Evolutionary conservation across 768 basidiomycete genomes (phyloP), one percentile per base, ranked within the genome.

Genomic region (Xerocomellus intermedius): DNA sequence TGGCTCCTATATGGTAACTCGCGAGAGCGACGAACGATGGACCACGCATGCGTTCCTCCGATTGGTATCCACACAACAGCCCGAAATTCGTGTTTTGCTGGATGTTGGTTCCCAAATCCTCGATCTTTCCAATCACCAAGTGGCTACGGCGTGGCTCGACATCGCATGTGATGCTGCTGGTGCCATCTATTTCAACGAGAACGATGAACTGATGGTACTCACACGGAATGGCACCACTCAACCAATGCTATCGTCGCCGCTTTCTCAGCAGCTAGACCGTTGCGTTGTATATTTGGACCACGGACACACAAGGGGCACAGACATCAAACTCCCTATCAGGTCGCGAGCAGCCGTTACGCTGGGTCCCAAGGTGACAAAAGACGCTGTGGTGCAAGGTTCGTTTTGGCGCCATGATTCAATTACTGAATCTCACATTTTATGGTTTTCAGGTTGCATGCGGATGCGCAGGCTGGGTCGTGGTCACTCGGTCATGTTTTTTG

Each of bases 61-160:
- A 3, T 42, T 64, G 19, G 16, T 82, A 2, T 63, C 67, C 4
- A 10, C 44, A 2, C 71, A 78, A 54, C 48, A 48, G 0, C 75
- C 75, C 0, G 58, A 67, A 13, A 68, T 82, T 13, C 70, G 71
- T 35, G 77, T 82, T 14, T 61, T 83, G 28, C 63, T 83, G 4
- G 82, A 83, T 49, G 78, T 83, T 9, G 82, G 82, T 0, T 81
- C 82, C 0, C 82, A 83, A 58, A 77, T 83, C 51, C 69, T 83
- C 4, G 81, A 83, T 42, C 58, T 78, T 30, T 62, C 66, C n/a
- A 83, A 81, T 46, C 21, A 50, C 2, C 61, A 78, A 21, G 47
- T 83, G 2, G 77, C 71, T 2, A 26, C 50, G 16, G 44, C 58
- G 6, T 83, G 82, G 82, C 69, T 83, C 4, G 21, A 45, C 14